Base-by-base conservation (phyloP, 495 filamentous ascomycete genomes). In the Letharia lupina region DNA sequence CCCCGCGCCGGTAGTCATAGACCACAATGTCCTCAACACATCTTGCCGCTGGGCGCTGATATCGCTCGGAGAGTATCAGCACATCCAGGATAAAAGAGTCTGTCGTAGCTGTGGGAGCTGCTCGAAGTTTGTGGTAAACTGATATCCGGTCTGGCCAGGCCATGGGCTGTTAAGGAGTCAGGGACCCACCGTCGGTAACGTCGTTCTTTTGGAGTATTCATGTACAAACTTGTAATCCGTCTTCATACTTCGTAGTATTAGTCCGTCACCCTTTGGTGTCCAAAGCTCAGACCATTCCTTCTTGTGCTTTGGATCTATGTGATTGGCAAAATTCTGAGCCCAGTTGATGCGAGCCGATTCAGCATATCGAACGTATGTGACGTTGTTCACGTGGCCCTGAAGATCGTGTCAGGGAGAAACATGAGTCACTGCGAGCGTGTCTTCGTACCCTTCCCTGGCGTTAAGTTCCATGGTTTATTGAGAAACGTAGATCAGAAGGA, bases 161-260 rank as follows among this genome's bases (percentile, higher is more conserved):
- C 85, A 96, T 90, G 13, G 93, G 92, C 93, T 96, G 68, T 20
- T 45, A 23, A 12, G 8, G 10, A 40, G 70, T 54, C 8, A 60
- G 61, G n/a, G 31, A 44, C 9, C 4, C 48, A 12, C 23, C 4
- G 23, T 42, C 50, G n/a, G 16, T 18, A 9, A n/a, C 20, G 2
- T 50, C 12, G 6, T 59, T 23, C 11, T 28, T 31, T 18, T 20
- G 20, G 35, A 54, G 18, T 11, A 33, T 8, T 3, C 56, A 79
- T 84, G 7, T 77, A 96, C 91, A 80, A 97, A 95, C 78, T 97
- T 97, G 73, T 89, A 98, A 70, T 96, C 90, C 6, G 88, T 82
- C 70, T 84, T 89, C 61, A 98, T 91, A 62, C 86, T 89, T 71
- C 84, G 80, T 71, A 97, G 74, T 60, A 97, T 96, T 62, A 97